A percentile compares a stretch with the other conserved stretches of the same genome.
Conservation (phyloP, 352 stramenopile genomes). For the Globisporangium heterothallicum region DNA sequence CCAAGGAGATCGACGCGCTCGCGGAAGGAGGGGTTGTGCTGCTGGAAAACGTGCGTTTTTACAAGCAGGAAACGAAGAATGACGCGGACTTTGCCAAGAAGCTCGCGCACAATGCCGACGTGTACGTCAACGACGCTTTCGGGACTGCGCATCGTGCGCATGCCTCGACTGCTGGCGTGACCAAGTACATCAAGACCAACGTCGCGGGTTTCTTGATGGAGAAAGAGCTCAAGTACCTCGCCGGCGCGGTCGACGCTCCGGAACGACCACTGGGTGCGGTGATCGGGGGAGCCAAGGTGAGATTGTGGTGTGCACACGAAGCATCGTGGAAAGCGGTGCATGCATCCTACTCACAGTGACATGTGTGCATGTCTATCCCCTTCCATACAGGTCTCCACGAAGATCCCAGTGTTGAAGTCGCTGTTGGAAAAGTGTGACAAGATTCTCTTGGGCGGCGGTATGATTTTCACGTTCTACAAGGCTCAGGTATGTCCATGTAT, state of each 20-base stretch:
- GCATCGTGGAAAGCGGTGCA: no score
- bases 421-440: conserved; percentile 95
- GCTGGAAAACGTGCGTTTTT: conserved; percentile 95
- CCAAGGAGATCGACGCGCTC: conserved; percentile 67
- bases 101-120: conserved; percentile 89
- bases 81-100: conserved; percentile 92
- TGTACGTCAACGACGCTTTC: conserved; percentile 99
- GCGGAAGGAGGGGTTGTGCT: conserved; percentile 91
- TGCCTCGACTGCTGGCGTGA: conserved; percentile 96
- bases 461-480: conserved; percentile 98
- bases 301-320: not conserved
- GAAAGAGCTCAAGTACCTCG: conserved; percentile 97
- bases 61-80: conserved; percentile 98
- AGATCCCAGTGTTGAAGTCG: conserved; percentile 96
- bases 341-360: not conserved
- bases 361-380: not conserved
- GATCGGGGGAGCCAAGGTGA: conserved; percentile 95
- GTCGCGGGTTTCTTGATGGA: conserved; percentile 96
- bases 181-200: conserved; percentile 90
- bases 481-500: conserved; percentile 46
- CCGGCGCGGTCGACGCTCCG: conserved; percentile 83
- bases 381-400: conserved; percentile 56
- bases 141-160: conserved; percentile 97
- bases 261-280: conserved; percentile 92
- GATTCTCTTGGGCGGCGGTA: conserved; percentile 94